phyloP scores from a whole-genome alignment of 2,329 filamentous ascomycete species.

The Aotearoamyces nothofagi region DNA sequence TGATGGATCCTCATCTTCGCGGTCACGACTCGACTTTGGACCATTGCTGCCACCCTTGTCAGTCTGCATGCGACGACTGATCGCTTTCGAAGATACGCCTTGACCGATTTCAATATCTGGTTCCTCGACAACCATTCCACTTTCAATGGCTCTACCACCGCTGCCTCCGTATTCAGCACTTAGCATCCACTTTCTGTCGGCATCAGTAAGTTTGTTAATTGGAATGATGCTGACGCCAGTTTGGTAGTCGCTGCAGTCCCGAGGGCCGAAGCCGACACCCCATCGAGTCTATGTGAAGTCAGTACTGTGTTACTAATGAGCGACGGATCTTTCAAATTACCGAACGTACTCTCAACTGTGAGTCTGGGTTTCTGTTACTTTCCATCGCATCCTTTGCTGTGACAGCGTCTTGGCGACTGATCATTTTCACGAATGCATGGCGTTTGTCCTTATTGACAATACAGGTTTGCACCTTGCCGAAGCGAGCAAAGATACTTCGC shows the following conservation, averaged over 20 bases:
- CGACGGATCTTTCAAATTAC: slow-evolving; percentile 4
- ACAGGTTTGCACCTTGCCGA: slow-evolving; percentile 84
- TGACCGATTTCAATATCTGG: slow-evolving; percentile 98
- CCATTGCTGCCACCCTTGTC: slow-evolving; percentile 50
- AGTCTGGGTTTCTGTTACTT: slow-evolving; percentile 53
- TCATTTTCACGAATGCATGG: slow-evolving; percentile 98
- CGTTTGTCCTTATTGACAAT: slow-evolving; percentile 98
- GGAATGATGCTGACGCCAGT: slow-evolving; percentile 89
- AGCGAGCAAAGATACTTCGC: slow-evolving; percentile 63
- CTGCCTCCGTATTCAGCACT: slow-evolving; percentile 89
- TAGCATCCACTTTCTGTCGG: slow-evolving; percentile 93
- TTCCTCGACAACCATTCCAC: slow-evolving; percentile 84
- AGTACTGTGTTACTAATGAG: slow-evolving; percentile 8
- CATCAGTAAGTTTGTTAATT: slow-evolving; percentile 82
- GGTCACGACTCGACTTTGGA: slow-evolving; percentile 34
- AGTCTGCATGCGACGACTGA: slow-evolving; percentile 53
- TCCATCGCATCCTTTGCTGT: slow-evolving; percentile 80
- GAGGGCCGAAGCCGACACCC: slow-evolving; percentile 93
- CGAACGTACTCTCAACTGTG: slow-evolving; percentile 21
- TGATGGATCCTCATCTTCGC: slow-evolving; percentile 16
- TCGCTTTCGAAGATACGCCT: slow-evolving; percentile 87
- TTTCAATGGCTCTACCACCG: slow-evolving; percentile 65
- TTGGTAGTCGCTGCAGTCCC: slow-evolving; percentile 92
- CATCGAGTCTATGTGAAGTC: slow-evolving; percentile 58
- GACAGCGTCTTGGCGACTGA: slow-evolving; percentile 73